Base-by-base conservation (phyloP, 805 yeast genomes). In the Saturnispora serradocipensis region DNA sequence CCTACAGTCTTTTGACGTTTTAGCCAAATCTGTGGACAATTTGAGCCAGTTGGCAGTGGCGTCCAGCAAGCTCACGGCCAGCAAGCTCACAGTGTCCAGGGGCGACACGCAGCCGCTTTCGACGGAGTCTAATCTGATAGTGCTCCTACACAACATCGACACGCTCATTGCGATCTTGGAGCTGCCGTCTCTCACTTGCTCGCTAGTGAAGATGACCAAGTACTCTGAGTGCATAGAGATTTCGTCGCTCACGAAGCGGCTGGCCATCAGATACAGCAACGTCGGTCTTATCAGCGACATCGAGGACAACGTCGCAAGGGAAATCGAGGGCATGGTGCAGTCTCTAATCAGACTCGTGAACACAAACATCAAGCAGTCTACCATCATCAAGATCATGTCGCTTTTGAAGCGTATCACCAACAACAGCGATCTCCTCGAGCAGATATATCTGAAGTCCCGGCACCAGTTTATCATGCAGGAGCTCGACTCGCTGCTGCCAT, bases 211-310 rank as follows among this genome's bases (percentile, higher is more conserved):
- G 46, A 84, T 85, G 45, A 96, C 96, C 0, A 86, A 86, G 61
- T 93, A 90, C 62, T 85, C 88, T 34, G 96, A 89, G 61, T 89
- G 97, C 9, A 75, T 91, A 35, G 96, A 91, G 63, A 77, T 91
- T 13, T 84, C 89, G 11, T 76, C 85, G 30, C 81, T 86, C 59
- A 81, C 86, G 0, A 76, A 83, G 55, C 74, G 95, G 50, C 70
- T 93, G 24, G 71, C 76, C 0, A 78, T 82, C 16, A 73, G 95
- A 53, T 90, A 84, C 64, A 87, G 89, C 7, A 75, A 76, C 43
- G 67, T 83, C 8, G 64, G 68, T 1, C 60, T 85, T 1, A 76
- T 88, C 35, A 70, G 67, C 18, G 67, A 72, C 39, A 77, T 81
- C 9, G 78, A 76, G 51, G 43, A 52, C 0, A 80, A 76, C 50